These are phyloP conservation scores for Medicago arabica DNA, from an alignment of 306 rosid species.

Conservation along the genomic window DNA sequence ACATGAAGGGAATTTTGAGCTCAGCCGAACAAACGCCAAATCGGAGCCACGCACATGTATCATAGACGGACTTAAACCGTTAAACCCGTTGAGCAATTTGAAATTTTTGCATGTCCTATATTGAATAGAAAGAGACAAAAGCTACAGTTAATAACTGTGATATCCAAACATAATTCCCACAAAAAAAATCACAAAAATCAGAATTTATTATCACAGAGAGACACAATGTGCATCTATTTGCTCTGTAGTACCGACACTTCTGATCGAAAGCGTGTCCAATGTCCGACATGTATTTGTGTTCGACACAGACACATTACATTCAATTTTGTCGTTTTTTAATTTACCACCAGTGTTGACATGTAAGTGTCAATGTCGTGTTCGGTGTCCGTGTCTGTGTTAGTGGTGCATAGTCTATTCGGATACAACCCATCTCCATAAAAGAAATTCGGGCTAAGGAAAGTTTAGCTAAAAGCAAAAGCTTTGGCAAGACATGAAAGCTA, in stretches of 20 bases:
- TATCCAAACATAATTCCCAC: not conserved
- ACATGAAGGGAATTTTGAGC: constrained; percentile 44
- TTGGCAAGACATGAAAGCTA: constrained; percentile 11
- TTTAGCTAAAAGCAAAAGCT: constrained; percentile 13
- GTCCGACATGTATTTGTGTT: too few species aligned
- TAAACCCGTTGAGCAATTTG: constrained; percentile 45
- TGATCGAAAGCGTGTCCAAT: too few species aligned
- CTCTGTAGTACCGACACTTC: too few species aligned
- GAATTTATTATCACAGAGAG: not conserved
- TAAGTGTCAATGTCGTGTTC: too few species aligned
- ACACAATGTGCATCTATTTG: not conserved
- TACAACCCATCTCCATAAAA: constrained; percentile 13
- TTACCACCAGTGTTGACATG: too few species aligned
- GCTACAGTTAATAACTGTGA: not conserved
- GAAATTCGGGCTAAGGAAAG: not conserved
- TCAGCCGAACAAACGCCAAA: constrained; percentile 31
- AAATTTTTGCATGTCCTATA: constrained; percentile 32
- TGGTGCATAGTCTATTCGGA: not conserved
- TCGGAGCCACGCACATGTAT: constrained; percentile 16
- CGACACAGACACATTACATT: too few species aligned
- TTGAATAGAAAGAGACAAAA: constrained; percentile 5
- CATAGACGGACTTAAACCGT: constrained; percentile 10
- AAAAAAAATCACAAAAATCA: not conserved
- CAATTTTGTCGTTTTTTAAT: too few species aligned
- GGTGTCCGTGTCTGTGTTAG: too few species aligned